Percentiles rank a stretch among this genome's conserved stretches.
Conservation (phyloP, 768 basidiomycete species). For the Trametes villosa region DNA sequence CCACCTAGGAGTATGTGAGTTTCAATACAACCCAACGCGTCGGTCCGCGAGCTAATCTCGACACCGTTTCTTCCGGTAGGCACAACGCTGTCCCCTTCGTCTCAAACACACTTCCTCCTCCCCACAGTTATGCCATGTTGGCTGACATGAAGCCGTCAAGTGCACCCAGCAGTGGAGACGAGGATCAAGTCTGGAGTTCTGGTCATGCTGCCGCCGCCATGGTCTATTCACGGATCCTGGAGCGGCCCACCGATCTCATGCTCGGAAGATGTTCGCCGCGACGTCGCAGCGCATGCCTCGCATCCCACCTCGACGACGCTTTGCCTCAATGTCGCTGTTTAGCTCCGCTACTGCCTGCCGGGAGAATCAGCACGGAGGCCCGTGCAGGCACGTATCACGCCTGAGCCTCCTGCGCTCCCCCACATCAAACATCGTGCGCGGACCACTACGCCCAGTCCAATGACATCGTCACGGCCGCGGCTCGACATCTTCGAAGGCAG, state of each 20-base stretch:
- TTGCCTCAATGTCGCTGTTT: background rate
- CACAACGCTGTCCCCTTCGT: background rate
- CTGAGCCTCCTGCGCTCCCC: background rate
- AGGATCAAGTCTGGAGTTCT: background rate
- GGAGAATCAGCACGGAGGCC: background rate
- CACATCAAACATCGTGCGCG: background rate
- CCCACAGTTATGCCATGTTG: no score
- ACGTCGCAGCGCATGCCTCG: slow-evolving; percentile 1
- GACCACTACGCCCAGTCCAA: background rate
- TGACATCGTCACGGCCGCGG: background rate
- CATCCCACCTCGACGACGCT: no score
- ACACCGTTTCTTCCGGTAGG: background rate
- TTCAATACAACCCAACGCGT: background rate
- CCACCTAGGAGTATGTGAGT: background rate
- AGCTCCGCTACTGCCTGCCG: background rate
- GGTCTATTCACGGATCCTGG: no score
- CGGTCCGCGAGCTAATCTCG: background rate
- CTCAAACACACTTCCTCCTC: no score
- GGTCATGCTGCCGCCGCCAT: no score
- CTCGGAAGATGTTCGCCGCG: slow-evolving; percentile 10
- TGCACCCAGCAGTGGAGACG: no score
- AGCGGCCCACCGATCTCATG: background rate
- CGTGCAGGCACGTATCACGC: background rate
- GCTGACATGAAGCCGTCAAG: no score
- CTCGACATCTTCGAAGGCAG: background rate